Evolutionary conservation across 208 protist species (phyloP), one percentile per base, ranked within the genome.

Genomic region (Acanthamoeba quina): DNA sequence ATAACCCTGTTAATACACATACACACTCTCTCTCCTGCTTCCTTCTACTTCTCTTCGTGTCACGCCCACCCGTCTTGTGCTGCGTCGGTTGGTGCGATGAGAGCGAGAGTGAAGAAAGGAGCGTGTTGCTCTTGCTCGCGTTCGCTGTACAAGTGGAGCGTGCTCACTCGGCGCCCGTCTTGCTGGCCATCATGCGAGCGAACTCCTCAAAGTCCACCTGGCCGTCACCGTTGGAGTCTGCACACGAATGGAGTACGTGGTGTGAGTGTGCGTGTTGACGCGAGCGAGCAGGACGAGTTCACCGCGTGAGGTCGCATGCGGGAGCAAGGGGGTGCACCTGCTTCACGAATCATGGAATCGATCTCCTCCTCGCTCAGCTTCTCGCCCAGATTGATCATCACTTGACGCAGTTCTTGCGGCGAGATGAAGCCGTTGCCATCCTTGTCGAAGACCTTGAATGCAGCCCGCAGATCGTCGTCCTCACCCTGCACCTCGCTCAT

Each of bases 381-480:
- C 95, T 99, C 98, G 47, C 98, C 98, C 6, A 98, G 96, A 72
- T 96, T 97, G 34, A 97, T 98, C 96, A 98, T 97, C 41, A 99
- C 97, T 31, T 98, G 96, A 37, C 97, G 80, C 29, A 99, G 96
- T 89, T 99, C 98, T 62, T 95, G 96, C 19, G 97, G 97, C 5
- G 94, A 94, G 82, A 97, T 97, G 62, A 97, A 96, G n/a, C 93
- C 85, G 60, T 96, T 96, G 44, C 95, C 96, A 92, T 97, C 94
- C 95, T 97, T 97, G 89, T 97, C 96, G 76, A 98, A 97, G 21
- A 97, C 94, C n/a, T 89, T 72, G 96, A 98, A 98, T 52, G 97
- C 97, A 89, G 97, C 97, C 17, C 83, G 58, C 74, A 98, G 96
- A 82, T 98, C 97, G 64, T 90, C 85, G 26, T 98, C 97, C 54